Evolutionary conservation across 441 rosid species (phyloP), one percentile per base, ranked within the genome.

Genomic region (Corymbia calophylla): DNA sequence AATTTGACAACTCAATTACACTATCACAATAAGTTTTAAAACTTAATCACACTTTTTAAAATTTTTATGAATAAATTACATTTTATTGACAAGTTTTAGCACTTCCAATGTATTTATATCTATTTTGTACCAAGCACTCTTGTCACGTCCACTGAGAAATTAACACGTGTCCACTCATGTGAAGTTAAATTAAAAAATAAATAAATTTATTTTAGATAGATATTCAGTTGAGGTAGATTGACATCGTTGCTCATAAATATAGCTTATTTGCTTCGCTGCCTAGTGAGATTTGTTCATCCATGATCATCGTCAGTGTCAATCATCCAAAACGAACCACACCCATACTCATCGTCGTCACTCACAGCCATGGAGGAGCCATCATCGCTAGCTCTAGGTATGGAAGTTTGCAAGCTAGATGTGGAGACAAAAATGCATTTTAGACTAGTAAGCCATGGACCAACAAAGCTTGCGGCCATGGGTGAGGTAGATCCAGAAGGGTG

Each of bases 281-380:
- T 35, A 19, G 7, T 0, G 29, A 70, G 49, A 70, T 44, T 35
- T 70, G 48, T 5, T 68, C 27, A 6, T 70, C 48, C 48, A 70
- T 21, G 1, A 15, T 35, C 49, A 5, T 19, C 29, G 47, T 19
- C 11, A 15, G 49, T 1, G 1, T 5, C 0, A 2, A 18, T 19
- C 1, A 1, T 70, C 48, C 81, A 6, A 35, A 15, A 44, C 47
- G 15, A 19, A 35, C 25, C 48, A 35, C 47, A 8, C 81, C 48
- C 10, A 9, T 70, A 11, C 0, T 23, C 81, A 1, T 9, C 0
- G 0, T 2, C 81, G 5, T 35, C 15, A 0, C 44, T 18, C n/a
- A n/a, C 0, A 35, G 0, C 48, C 27, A 19, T 35, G 1, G 48
- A 70, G 48, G 48, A 35, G 81, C 81, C 48, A 5, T 3, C 14